phyloP scores from a whole-genome alignment of 805 yeast genomes.

The Sugiyamaella marilandica region DNA sequence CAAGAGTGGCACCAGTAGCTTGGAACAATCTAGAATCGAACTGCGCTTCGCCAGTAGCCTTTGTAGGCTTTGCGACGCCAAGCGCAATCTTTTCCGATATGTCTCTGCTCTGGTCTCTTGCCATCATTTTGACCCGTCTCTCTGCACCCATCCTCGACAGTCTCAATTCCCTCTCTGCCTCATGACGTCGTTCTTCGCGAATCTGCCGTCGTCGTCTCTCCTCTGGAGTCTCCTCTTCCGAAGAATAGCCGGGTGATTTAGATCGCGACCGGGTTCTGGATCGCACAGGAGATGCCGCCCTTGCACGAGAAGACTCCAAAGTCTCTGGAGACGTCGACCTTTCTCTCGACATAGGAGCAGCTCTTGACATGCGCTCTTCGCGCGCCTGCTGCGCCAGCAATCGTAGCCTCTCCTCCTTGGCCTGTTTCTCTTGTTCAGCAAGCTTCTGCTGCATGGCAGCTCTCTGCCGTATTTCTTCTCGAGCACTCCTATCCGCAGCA shows the following conservation, averaged over 20 bases:
- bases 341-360: neutral
- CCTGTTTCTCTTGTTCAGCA: conserved; percentile 46
- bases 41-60: conserved; percentile 36
- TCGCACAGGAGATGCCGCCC: neutral
- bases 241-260: conserved; percentile 1
- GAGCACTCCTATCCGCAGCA: conserved; percentile 57
- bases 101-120: conserved; percentile 45
- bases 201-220: conserved; percentile 37
- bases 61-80: conserved; percentile 43
- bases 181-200: conserved; percentile 42
- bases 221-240: conserved; percentile 20
- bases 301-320: neutral
- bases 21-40: conserved; percentile 59
- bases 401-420: conserved; percentile 48
- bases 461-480: conserved; percentile 50
- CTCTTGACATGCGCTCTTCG: conserved; percentile 30
- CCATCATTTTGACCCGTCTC: conserved; percentile 39
- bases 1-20: conserved; percentile 34
- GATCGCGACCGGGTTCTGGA: neutral
- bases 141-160: conserved; percentile 43
- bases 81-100: conserved; percentile 52
- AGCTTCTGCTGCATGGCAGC: conserved; percentile 45
- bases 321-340: conserved; percentile 5
- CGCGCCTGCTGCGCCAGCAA: conserved; percentile 48
- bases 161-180: conserved; percentile 45